Percentiles rank a stretch among this genome's conserved stretches.
Conservation (phyloP, 495 filamentous ascomycete genomes). For the Penicillium samsonianum region DNA sequence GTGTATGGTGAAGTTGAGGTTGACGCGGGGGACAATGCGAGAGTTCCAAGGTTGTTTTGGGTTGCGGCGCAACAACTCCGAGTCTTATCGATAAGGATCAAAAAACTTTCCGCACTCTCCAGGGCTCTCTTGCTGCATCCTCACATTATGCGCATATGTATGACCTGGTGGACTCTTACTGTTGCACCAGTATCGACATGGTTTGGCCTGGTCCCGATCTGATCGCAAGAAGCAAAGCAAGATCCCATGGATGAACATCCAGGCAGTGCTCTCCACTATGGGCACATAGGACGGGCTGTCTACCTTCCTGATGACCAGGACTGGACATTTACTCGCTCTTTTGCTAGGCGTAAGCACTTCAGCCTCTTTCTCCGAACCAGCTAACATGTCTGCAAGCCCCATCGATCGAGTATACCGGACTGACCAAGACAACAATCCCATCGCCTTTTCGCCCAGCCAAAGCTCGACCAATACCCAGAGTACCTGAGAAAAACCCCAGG, state of each 20-base stretch:
- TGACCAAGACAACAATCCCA: conserved; percentile 33
- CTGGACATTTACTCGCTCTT: conserved; percentile 58
- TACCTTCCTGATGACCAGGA: conserved; percentile 54
- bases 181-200: conserved; percentile 38
- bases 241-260: conserved; percentile 63
- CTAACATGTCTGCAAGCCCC: conserved; percentile 27
- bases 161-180: not conserved
- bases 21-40: conserved; percentile 10
- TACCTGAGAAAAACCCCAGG: conserved; percentile 16
- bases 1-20: conserved; percentile 1
- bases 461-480: conserved; percentile 17
- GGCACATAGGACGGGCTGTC: conserved; percentile 60
- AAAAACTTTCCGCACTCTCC: conserved; percentile 14
- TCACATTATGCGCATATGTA: conserved; percentile 7
- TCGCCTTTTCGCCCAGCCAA: conserved; percentile 23
- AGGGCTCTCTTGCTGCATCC: not conserved
- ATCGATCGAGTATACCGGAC: conserved; percentile 36
- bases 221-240: conserved; percentile 39
- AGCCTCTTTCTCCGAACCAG: not conserved
- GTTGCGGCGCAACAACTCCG: conserved; percentile 37
- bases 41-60: conserved; percentile 29
- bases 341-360: conserved; percentile 28
- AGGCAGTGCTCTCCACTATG: conserved; percentile 60
- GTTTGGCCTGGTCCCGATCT: conserved; percentile 29
- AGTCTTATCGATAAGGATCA: conserved; percentile 30